Evolutionary conservation across 352 stramenopile genomes (phyloP), one percentile per base, ranked within the genome.

Genomic region (Phytopythium boreale): DNA sequence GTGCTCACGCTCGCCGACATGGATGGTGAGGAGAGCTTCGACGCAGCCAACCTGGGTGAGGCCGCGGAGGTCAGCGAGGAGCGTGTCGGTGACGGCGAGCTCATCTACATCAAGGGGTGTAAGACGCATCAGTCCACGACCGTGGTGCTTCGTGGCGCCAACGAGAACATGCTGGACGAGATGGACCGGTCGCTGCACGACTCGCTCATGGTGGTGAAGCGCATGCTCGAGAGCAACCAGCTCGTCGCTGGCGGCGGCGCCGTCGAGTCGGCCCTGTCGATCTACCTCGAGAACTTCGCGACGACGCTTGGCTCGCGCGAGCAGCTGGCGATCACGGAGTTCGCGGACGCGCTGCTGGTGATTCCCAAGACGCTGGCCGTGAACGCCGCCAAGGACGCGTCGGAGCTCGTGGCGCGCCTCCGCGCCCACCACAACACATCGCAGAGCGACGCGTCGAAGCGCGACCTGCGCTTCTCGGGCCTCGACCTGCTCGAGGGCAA

Each of bases 111-210:
- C 70, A 98, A 98, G 77, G 97, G 97, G 36, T 96, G 91, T 71
- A 98, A 97, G 68, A 96, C 89, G 50, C 91, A 88, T 57, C 88
- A 96, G 66, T 82, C 96, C 7, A 98, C 96, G 22, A 99, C 97
- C 0, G 94, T 99, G 65, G 93, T 99, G 27, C 84, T 99, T 59
- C 93, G 98, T 34, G 98, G 98, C 39, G 97, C 98, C 36, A 99
- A 99, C 87, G 97, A 99, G 70, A 99, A 98, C 85, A 98, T 99
- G 89, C 82, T 99, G 14, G 97, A 99, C 72, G 98, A 99, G 82
- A 99, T 99, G 94, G 97, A 99, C 77, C 90, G 98, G 41, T 98
- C 97, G 24, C 87, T 99, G 62, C 97, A 99, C 74, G 98, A 99
- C 81, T 93, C 95, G 46, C 87, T 99, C 53, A 99, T 98, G 88